These are phyloP conservation scores for Ilyonectria destructans DNA, from an alignment of 2,329 filamentous ascomycete genomes.

Conservation along the genomic window DNA sequence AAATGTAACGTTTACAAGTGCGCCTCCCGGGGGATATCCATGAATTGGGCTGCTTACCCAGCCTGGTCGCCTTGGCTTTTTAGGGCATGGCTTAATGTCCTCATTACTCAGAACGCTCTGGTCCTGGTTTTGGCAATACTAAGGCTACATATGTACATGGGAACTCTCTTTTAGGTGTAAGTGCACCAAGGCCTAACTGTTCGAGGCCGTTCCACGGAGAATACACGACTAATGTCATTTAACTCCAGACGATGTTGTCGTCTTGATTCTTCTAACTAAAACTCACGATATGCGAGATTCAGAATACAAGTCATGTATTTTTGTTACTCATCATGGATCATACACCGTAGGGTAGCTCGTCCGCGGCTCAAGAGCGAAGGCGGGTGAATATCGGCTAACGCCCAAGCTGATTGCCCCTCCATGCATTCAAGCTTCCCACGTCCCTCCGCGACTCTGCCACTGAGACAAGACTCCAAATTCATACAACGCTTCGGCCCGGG, in stretches of 20 bases:
- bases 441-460: slow-evolving; percentile 33
- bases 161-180: too few relatives aligned
- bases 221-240: too few relatives aligned
- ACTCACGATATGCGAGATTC: background rate
- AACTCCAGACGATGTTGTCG: too few relatives aligned
- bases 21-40: background rate
- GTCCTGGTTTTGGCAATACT: too few relatives aligned
- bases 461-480: slow-evolving; percentile 29
- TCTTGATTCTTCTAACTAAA: too few relatives aligned
- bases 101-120: too few relatives aligned
- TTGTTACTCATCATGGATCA: too few relatives aligned
- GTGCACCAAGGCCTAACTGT: too few relatives aligned
- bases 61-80: background rate
- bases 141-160: too few relatives aligned
- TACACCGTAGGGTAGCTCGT: background rate
- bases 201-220: too few relatives aligned
- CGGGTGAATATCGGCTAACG: slow-evolving; percentile 47
- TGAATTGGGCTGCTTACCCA: too few relatives aligned
- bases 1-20: background rate
- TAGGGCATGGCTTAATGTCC: background rate
- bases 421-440: slow-evolving; percentile 43
- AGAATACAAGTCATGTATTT: background rate
- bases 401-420: slow-evolving; percentile 46
- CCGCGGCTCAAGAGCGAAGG: background rate
- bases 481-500: slow-evolving; percentile 7